Base-by-base conservation (phyloP, 2,329 filamentous ascomycete species). In the Arthroderma sp. region DNA sequence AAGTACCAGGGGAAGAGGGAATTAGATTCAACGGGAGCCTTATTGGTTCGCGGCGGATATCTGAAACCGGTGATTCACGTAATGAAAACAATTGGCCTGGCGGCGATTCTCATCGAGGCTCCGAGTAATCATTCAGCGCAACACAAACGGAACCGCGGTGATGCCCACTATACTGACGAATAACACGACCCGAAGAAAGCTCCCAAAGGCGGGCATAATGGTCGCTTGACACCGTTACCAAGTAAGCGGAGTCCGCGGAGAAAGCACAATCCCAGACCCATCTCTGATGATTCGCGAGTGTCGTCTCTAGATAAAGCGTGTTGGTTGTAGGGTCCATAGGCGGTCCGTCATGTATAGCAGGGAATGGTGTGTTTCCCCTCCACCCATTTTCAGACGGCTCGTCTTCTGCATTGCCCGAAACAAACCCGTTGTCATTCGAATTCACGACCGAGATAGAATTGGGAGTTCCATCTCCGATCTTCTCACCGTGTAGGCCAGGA, bases 261-360 rank as follows among this genome's bases (percentile, higher is more conserved):
- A 95, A 95, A 1, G 88, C 88, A 58, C 88, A 95, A 63, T 95
- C 88, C 88, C 88, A 95, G 1, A 95, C 88, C 88, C 88, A 95
- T 44, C 88, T 80, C 66, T 95, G 88, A 65, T 95, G 88, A 44
- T 84, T 86, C 22, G 83, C 83, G 1, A 95, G 75, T 1, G 86
- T 93, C 2, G 86, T 87, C 64, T 94, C 85, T 15, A 94, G 75
- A 6, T 82, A 83, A 54, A 91, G 36, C 72, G 81, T 62, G 72
- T 76, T 6, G 59, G 66, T 57, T 59, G 62, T 53, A 40, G 64
- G 57, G 51, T 67, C 57, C 53, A 67, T 65, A 36, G 63, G 65
- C 9, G 63, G 63, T 2, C 61, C 63, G 44, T 62, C 64, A 1
- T 60, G 61, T 39, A 61, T 32, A 56, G 29, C 58, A 53, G 27